Conservation (phyloP, 352 stramenopile species). For the Globisporangium apiculatum region DNA sequence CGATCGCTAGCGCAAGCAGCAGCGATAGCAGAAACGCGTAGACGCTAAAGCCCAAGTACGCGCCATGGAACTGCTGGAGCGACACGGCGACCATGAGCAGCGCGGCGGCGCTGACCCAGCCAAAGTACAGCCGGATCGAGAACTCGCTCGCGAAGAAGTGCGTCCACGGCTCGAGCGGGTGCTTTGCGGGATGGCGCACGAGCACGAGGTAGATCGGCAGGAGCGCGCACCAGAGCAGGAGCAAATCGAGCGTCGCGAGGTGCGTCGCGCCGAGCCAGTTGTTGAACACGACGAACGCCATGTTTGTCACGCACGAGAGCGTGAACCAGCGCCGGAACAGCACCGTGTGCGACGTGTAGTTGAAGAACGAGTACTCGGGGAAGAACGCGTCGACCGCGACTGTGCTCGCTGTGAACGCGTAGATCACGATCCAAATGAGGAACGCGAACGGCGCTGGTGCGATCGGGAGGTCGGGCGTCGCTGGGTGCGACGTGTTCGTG, state of each 20-base stretch:
- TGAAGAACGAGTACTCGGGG: conserved; percentile 49
- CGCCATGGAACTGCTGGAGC: conserved; percentile 37
- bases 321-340: conserved; percentile 49
- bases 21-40: conserved; percentile 34
- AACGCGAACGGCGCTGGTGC: conserved; percentile 37
- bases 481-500: background rate
- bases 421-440: conserved; percentile 50
- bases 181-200: conserved; percentile 37
- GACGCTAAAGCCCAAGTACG: conserved; percentile 37
- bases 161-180: conserved; percentile 31
- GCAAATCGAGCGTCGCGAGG: conserved; percentile 14
- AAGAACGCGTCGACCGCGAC: conserved; percentile 47
- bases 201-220: conserved; percentile 51
- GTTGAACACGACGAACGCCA: conserved; percentile 37
- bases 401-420: conserved; percentile 33
- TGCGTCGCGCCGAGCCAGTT: conserved; percentile 16
- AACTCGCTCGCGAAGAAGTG: conserved; percentile 58
- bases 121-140: conserved; percentile 47
- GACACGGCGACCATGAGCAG: conserved; percentile 37
- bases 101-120: conserved; percentile 39
- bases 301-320: conserved; percentile 43
- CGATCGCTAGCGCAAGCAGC: conserved; percentile 37
- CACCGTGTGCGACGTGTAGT: conserved; percentile 33
- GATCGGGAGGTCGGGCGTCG: conserved; percentile 26
- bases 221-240: conserved; percentile 36